phyloP scores from a whole-genome alignment of 352 stramenopile species.

The Pythium diclinum region DNA sequence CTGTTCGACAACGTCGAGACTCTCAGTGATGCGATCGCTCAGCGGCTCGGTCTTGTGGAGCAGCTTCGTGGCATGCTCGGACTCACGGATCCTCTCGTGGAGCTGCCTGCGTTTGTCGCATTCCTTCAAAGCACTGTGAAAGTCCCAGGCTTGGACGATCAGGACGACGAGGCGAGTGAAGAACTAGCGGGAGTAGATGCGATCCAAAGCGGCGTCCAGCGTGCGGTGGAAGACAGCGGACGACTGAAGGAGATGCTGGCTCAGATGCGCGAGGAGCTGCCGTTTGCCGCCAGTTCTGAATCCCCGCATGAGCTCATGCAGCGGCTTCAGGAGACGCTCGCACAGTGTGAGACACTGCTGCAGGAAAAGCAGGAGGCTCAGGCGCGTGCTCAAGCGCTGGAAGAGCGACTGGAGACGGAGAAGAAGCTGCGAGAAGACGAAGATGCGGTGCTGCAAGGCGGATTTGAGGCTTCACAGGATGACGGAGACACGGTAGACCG shows the following conservation, averaged over 20 bases:
- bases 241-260: not conserved
- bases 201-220: not conserved
- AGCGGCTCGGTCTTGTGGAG: constrained; percentile 34
- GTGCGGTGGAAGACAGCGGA: constrained; percentile 7
- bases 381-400: constrained; percentile 20
- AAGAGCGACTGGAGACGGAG: constrained; percentile 19
- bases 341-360: constrained; percentile 15
- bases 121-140: constrained; percentile 22
- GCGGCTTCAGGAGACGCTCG: constrained; percentile 31
- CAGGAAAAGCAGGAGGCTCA: constrained; percentile 10
- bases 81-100: constrained; percentile 29
- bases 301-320: constrained; percentile 32
- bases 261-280: constrained; percentile 26
- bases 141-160: not conserved
- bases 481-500: constrained; percentile 5
- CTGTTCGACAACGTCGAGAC: constrained; percentile 29
- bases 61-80: constrained; percentile 29
- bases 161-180: not conserved
- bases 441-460: constrained; percentile 23
- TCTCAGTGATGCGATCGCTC: constrained; percentile 36
- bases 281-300: constrained; percentile 31
- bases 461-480: not conserved
- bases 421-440: constrained; percentile 28
- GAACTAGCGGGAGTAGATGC: not conserved
- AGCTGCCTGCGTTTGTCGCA: constrained; percentile 35